These are phyloP conservation scores for Termitomyces sp. DNA, from an alignment of 768 basidiomycete species.

Conservation along the genomic window DNA sequence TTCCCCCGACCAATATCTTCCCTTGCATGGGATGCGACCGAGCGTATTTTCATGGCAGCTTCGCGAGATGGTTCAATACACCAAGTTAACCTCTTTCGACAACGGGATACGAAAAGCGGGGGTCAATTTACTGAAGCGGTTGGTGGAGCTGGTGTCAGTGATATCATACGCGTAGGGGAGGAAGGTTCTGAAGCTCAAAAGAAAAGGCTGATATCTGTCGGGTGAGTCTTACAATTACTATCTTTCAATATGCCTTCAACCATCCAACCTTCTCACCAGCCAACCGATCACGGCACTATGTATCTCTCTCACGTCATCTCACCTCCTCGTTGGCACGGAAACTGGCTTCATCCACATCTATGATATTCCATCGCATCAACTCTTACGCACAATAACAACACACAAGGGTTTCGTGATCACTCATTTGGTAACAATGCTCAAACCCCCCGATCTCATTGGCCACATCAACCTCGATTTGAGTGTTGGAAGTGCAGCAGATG, in stretches of 20 bases:
- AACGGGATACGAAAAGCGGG: conserved; percentile 49
- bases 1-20: conserved; percentile 73
- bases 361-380: conserved; percentile 88
- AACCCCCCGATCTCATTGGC: conserved; percentile 83
- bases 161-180: conserved; percentile 64
- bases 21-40: conserved; percentile 76
- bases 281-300: conserved; percentile 67
- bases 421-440: conserved; percentile 70
- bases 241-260: neutral
- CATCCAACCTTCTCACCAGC: conserved; percentile 28
- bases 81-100: conserved; percentile 74
- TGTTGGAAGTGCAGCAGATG: conserved; percentile 30
- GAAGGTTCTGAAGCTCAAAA: conserved; percentile 38
- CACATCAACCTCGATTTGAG: conserved; percentile 57
- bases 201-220: conserved; percentile 64
- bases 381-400: conserved; percentile 71
- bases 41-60: conserved; percentile 85
- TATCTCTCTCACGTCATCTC: conserved; percentile 72
- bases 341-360: conserved; percentile 73
- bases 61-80: conserved; percentile 71
- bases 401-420: conserved; percentile 69
- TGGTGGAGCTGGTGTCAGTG: conserved; percentile 66
- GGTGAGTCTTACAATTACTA: conserved; percentile 36
- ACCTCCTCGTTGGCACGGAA: conserved; percentile 78
- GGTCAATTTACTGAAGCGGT: conserved; percentile 56